Base-by-base conservation (phyloP, 305 asterid species). In the Rubia peregrina region DNA sequence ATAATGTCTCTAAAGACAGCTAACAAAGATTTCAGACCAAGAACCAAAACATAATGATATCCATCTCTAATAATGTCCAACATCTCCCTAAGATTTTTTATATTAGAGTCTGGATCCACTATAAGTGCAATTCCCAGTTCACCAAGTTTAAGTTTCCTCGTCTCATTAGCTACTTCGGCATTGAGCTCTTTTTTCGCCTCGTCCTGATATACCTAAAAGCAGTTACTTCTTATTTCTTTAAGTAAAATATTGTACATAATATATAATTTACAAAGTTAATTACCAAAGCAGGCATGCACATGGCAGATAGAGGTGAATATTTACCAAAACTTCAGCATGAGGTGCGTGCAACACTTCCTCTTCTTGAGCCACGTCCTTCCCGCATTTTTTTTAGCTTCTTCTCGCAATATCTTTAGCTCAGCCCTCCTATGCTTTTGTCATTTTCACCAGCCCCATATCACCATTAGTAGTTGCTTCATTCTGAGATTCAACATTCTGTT, bases 1-100 rank as follows among this genome's bases (percentile, higher is more conserved):
- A 89, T 86, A 64, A 94, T 91, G 83, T 91, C 98, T 81, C 83
- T 91, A 76, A 94, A 94, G 70, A 94, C 97, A 68, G 99, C 98
- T 81, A 94, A 80, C 83, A 94, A 83, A 61, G 98, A 94, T 78
- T 89, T 86, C 61, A 94, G 83, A 40, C 86, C 89, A 65, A 94
- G 96, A 24, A 81, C 71, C 70, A 86, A 89, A 67, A 89, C 81
- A 56, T 71, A 66, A 80, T 73, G 75, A 79, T 91, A 83, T 70
- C 83, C 83, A 79, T 89, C 96, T 79, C 79, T 91, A 48, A 87
- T 80, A 70, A 89, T 84, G 76, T 94, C 91, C 81, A 94, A 83
- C 89, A 91, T 94, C 80, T 94, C 99, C 80, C 85, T 88, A 67
- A 91, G 79, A 74, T 80, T 65, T 85, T 82, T 89, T 74, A 91